These are phyloP conservation scores for Clavispora santaluciae DNA, from an alignment of 805 yeast species.

Conservation along the genomic window DNA sequence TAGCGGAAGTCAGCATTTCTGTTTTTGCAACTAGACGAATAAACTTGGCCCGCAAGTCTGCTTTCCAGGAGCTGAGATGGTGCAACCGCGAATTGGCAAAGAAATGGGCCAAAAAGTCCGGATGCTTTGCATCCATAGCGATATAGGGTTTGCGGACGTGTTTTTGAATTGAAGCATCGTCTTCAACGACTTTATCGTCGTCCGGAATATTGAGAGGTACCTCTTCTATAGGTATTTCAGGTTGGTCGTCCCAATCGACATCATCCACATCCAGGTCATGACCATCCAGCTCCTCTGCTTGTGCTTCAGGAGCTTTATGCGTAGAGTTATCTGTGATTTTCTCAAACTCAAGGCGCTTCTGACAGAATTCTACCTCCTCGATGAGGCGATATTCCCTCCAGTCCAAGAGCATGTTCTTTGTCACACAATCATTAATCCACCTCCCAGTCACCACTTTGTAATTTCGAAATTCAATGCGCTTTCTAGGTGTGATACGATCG, in stretches of 20 bases:
- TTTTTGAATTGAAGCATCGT: too few species aligned
- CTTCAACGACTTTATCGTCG: too few species aligned
- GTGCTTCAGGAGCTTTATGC: neutral
- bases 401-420: slow-evolving; percentile 42
- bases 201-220: neutral
- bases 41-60: slow-evolving; percentile 61
- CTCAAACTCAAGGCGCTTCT: slow-evolving; percentile 31
- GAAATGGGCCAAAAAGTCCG: slow-evolving; percentile 65
- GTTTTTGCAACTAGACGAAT: slow-evolving; percentile 39
- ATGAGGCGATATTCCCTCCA: slow-evolving; percentile 68
- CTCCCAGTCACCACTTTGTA: slow-evolving; percentile 75
- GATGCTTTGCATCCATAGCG: slow-evolving; percentile 60
- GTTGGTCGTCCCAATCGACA: neutral
- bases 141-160: neutral
- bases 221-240: neutral
- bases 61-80: slow-evolving; percentile 84
- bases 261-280: slow-evolving; percentile 6
- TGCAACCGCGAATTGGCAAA: slow-evolving; percentile 83
- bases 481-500: slow-evolving; percentile 70
- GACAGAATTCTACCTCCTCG: slow-evolving; percentile 50
- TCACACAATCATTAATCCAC: slow-evolving; percentile 73
- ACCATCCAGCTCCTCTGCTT: slow-evolving; percentile 7
- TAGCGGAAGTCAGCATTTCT: slow-evolving; percentile 7
- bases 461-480: slow-evolving; percentile 57
- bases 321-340: neutral